Percentiles rank a stretch among this genome's conserved stretches.
These are phyloP conservation scores for Metahyphopichia silvanorum DNA, from an alignment of 805 yeast species.

Conservation along the genomic window DNA sequence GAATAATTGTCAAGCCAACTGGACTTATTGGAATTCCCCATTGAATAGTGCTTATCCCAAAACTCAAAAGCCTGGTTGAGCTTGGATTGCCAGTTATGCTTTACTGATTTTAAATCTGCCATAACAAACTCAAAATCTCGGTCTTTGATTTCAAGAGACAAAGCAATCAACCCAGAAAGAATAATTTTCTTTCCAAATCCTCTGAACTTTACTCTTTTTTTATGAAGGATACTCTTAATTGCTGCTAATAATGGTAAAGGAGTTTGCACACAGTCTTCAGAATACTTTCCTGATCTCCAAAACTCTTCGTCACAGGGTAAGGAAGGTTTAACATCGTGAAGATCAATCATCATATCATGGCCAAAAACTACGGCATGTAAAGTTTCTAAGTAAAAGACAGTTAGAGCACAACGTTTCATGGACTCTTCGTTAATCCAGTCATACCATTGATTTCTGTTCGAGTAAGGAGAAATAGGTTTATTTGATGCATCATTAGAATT, in stretches of 20 bases:
- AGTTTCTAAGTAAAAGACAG: slow-evolving; percentile 35
- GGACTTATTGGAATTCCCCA: slow-evolving; percentile 9
- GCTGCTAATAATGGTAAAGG: slow-evolving; percentile 23
- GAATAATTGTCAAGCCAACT: too few species aligned
- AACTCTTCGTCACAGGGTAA: slow-evolving; percentile 26
- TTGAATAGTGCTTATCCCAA: slow-evolving; percentile 21
- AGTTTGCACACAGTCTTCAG: slow-evolving; percentile 16
- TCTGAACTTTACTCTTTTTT: slow-evolving; percentile 15
- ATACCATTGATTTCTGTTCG: slow-evolving; percentile 13
- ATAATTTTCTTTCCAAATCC: slow-evolving; percentile 20
- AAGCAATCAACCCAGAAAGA: slow-evolving; percentile 14
- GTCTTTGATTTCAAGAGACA: slow-evolving; percentile 13
- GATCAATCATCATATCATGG: slow-evolving; percentile 20
- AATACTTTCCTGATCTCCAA: too few species aligned
- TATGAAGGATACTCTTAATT: slow-evolving; percentile 17
- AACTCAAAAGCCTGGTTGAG: slow-evolving; percentile 26
- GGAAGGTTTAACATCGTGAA: slow-evolving; percentile 24
- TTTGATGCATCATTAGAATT: slow-evolving; percentile 17
- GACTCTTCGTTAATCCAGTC: slow-evolving; percentile 38
- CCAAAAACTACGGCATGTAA: slow-evolving; percentile 35
- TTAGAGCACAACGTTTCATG: slow-evolving; percentile 29
- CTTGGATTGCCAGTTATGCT: slow-evolving; percentile 24
- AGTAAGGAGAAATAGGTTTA: slow-evolving; percentile 7
- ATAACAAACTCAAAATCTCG: slow-evolving; percentile 23
- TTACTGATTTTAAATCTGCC: slow-evolving; percentile 20